Evolutionary conservation across 176 grass and related monocot species (phyloP).

Genomic region (Neostapfia colusana): DNA sequence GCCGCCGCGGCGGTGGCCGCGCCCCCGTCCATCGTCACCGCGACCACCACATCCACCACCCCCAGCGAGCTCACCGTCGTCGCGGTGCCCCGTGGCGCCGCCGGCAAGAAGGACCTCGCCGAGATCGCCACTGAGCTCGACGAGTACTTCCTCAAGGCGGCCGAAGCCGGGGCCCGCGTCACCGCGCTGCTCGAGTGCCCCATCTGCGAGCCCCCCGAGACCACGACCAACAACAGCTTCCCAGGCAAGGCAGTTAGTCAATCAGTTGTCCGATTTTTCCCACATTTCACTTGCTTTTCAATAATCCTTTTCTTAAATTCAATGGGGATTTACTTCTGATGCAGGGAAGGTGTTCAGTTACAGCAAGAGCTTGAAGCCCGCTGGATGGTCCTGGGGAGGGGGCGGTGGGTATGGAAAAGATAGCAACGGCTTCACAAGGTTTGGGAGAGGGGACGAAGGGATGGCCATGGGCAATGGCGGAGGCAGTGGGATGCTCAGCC

Average conservation of each 20-base stretch:
- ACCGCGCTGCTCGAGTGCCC: constrained; percentile 75
- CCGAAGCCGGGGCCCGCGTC: constrained; percentile 73
- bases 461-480: constrained; percentile 40
- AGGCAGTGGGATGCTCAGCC: constrained; percentile 53
- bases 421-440: constrained; percentile 48
- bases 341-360: constrained; percentile 74
- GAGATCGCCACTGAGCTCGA: constrained; percentile 94
- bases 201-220: constrained; percentile 57
- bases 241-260: constrained; percentile 38
- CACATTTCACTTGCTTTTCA: constrained; percentile 25
- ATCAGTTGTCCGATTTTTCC: background rate
- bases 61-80: constrained; percentile 78
- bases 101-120: constrained; percentile 72
- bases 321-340: constrained; percentile 1
- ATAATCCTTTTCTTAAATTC: background rate
- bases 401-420: constrained; percentile 38
- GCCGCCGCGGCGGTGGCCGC: constrained; percentile 39
- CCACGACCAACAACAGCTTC: constrained; percentile 34
- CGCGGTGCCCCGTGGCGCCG: constrained; percentile 51
- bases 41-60: constrained; percentile 61
- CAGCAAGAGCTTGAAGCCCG: constrained; percentile 81
- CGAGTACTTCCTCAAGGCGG: constrained; percentile 98
- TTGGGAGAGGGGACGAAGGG: constrained; percentile 41
- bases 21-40: constrained; percentile 61
- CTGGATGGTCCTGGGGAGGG: constrained; percentile 54